A percentile compares a stretch with the other conserved stretches of the same genome.
These are phyloP conservation scores for Dillenia turbinata DNA, from an alignment of 164 flowering plant species.

Conservation along the genomic window DNA sequence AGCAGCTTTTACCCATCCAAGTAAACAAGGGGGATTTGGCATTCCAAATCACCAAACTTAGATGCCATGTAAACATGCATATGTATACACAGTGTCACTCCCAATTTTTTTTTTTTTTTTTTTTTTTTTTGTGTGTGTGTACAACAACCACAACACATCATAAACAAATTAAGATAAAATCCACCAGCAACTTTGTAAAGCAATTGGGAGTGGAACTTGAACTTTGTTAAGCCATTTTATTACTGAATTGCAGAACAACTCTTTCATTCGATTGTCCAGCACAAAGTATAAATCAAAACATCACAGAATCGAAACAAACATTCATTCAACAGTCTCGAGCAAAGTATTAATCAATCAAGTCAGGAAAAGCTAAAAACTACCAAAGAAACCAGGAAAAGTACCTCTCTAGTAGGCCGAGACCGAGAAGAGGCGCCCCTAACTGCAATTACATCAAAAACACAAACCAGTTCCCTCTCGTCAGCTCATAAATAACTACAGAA, in stretches of 20 bases:
- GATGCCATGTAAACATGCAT: no score
- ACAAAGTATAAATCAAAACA: not conserved
- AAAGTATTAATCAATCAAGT: not conserved
- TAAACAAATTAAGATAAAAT: no score
- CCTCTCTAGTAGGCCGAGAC: conserved; percentile 74
- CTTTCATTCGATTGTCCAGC: not conserved
- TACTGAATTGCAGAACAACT: not conserved
- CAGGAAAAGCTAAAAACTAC: not conserved
- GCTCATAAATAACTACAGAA: not conserved
- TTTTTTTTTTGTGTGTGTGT: no score
- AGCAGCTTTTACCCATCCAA: not conserved
- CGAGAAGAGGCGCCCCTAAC: conserved; percentile 83
- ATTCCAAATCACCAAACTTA: no score
- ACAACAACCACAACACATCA: no score
- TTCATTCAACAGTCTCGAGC: not conserved
- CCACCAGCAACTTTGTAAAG: no score
- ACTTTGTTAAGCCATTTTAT: no score
- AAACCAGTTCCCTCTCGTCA: not conserved
- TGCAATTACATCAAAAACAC: conserved; percentile 23
- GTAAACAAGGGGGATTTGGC: no score
- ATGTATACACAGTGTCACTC: no score
- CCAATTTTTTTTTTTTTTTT: no score
- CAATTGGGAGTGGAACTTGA: no score
- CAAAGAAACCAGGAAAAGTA: conserved; percentile 6
- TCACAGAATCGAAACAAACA: not conserved